Evolutionary conservation across 306 rosid genomes (phyloP).

Genomic region (Vigna angularis): DNA sequence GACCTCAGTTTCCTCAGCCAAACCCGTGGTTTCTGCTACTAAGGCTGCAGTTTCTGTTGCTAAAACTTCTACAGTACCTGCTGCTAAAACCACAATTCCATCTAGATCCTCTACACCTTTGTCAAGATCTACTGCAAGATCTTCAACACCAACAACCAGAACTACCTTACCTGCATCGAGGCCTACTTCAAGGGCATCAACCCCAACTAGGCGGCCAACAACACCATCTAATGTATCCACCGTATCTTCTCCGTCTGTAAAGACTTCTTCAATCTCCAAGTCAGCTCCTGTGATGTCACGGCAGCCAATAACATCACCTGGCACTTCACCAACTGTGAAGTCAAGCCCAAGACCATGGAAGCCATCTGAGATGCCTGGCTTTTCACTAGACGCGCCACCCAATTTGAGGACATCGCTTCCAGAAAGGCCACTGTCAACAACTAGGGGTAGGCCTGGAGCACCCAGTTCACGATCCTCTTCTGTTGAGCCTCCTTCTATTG

Average conservation of each 20-base stretch:
- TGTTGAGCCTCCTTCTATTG: constrained; percentile 75
- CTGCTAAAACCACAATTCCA: constrained; percentile 61
- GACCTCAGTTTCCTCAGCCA: constrained; percentile 60
- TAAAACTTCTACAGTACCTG: constrained; percentile 51
- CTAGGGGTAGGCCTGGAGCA: constrained; percentile 99
- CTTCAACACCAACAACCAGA: constrained; percentile 87
- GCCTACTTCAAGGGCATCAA: constrained; percentile 79
- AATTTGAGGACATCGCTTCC: constrained; percentile 90
- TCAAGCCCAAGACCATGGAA: constrained; percentile 93
- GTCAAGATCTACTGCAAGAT: constrained; percentile 71
- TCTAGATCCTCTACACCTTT: constrained; percentile 88
- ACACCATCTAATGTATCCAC: constrained; percentile 62
- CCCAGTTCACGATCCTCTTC: constrained; percentile 85
- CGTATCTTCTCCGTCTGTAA: constrained; percentile 61
- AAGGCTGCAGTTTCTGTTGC: constrained; percentile 48
- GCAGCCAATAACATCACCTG: constrained; percentile 73
- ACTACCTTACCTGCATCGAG: constrained; percentile 77
- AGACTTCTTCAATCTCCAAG: constrained; percentile 71
- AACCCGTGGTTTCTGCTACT: constrained; percentile 53
- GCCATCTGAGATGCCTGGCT: constrained; percentile 97
- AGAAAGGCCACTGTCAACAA: constrained; percentile 82
- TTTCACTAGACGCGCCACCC: constrained; percentile 93
- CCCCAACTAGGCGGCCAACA: constrained; percentile 84
- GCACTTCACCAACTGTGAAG: constrained; percentile 84
- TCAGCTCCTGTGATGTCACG: constrained; percentile 62